Conservation (phyloP, 108 stramenopile genomes). For the Discostella pseudostelligera region DNA sequence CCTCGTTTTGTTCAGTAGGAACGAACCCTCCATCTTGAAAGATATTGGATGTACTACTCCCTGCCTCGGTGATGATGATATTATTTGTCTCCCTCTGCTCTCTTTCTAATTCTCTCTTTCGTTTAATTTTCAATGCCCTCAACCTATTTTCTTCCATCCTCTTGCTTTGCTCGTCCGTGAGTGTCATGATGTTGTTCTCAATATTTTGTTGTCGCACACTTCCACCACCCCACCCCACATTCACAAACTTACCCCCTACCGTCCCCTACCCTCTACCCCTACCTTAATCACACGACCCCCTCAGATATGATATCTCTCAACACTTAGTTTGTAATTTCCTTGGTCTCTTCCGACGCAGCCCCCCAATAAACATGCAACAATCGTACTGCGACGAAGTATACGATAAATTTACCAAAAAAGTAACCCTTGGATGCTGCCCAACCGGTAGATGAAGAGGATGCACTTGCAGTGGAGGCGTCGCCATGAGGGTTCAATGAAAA, state of each 20-base stretch:
- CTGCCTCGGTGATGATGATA: background rate
- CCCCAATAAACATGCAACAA: slow-evolving; percentile 76
- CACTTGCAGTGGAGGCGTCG: slow-evolving; percentile 26
- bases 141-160: slow-evolving; percentile 73
- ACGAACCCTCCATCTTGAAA: slow-evolving; percentile 26
- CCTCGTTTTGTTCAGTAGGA: slow-evolving; percentile 1
- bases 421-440: slow-evolving; percentile 47
- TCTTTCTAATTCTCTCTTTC: slow-evolving; percentile 44
- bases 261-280: background rate
- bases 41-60: background rate
- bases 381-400: slow-evolving; percentile 71
- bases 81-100: slow-evolving; percentile 7
- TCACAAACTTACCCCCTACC: background rate
- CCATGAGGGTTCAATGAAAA: slow-evolving; percentile 77
- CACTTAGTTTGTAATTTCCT: slow-evolving; percentile 34
- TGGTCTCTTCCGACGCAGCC: slow-evolving; percentile 32
- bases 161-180: slow-evolving; percentile 77
- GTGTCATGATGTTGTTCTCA: slow-evolving; percentile 31
- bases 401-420: slow-evolving; percentile 73
- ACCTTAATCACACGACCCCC: slow-evolving; percentile 1
- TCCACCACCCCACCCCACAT: no score
- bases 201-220: no score
- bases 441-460: slow-evolving; percentile 21
- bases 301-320: background rate
- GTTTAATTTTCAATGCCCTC: slow-evolving; percentile 65